Base-by-base conservation (phyloP, 345 rosid species). In the Eucalyptus viminalis region DNA sequence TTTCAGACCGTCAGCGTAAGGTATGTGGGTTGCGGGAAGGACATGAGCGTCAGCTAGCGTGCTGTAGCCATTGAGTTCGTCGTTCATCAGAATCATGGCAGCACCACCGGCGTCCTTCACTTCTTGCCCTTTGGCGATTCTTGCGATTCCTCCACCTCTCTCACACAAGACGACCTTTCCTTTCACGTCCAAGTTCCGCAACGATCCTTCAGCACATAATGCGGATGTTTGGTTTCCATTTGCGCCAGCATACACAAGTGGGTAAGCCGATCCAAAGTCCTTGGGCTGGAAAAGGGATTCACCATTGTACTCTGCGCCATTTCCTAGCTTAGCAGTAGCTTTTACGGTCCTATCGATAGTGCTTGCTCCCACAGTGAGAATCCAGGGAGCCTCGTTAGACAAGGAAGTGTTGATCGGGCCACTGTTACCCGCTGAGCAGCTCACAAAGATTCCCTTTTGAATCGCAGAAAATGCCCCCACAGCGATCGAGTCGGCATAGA, bases 351-450 rank as follows among this genome's bases (percentile, higher is more conserved):
- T 88, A 58, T 93, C 94, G 54, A 92, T 88, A 12, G 91, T 91
- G 37, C 94, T 92, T 53, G 95, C 94, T 8, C 94, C 95, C 15
- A 92, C 92, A 1, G 93, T 92, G 34, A 93, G 69, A 49, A 92
- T 92, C 95, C 95, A 92, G 40, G 94, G 95, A 25, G 95, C 95
- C 86, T 92, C 90, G 49, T 93, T 93, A 5, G 90, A 90, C n/a
- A 93, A 89, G 25, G 94, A 91, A 40, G 65, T 80, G 8, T 92
- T 87, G 76, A 43, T 62, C 1, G 94, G 95, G 8, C 95, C 94
- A 21, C 81, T 76, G 50, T 93, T 93, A 25, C 95, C 94, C 1
- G 95, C 92, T 49, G 94, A 92, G 86, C 94, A 92, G 67, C 92
- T 91, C 40, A 93, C 93, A 22, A 92, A 91, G 87, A 93, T 91